These are phyloP conservation scores for Thinopyrum elongatum DNA, from an alignment of 176 grass and related monocot genomes.

Conservation along the genomic window DNA sequence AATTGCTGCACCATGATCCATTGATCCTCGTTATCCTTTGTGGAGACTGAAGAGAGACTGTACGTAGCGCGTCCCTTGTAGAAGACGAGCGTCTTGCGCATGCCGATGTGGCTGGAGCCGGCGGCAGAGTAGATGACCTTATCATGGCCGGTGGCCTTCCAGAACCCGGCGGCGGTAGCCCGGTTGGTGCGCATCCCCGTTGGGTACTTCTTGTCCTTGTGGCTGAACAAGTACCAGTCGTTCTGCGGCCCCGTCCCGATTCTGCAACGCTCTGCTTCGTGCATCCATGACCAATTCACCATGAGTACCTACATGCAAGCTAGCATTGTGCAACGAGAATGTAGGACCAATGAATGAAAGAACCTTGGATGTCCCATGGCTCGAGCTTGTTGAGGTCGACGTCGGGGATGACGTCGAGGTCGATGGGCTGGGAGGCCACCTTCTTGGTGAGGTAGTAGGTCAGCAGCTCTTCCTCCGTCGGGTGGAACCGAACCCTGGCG, in stretches of 20 bases:
- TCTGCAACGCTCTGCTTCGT: slow-evolving; percentile 54
- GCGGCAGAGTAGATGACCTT: slow-evolving; percentile 61
- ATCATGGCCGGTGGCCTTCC: slow-evolving; percentile 90
- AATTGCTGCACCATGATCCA: no score
- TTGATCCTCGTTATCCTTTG: no score
- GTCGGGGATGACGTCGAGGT: slow-evolving; percentile 86
- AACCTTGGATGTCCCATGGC: slow-evolving; percentile 53
- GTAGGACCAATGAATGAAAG: neutral
- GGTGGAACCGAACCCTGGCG: slow-evolving; percentile 86
- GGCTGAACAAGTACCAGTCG: slow-evolving; percentile 95
- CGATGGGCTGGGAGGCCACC: slow-evolving; percentile 66
- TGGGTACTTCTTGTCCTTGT: slow-evolving; percentile 96
- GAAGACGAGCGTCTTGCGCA: slow-evolving; percentile 99
- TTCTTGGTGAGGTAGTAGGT: slow-evolving; percentile 92
- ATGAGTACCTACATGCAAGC: neutral
- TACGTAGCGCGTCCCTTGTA: slow-evolving; percentile 86
- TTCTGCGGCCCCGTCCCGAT: slow-evolving; percentile 77
- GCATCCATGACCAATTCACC: neutral
- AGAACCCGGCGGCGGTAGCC: slow-evolving; percentile 73
- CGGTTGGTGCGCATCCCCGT: slow-evolving; percentile 87
- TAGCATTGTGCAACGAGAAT: neutral
- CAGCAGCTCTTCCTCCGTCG: slow-evolving; percentile 90
- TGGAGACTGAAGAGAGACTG: no score
- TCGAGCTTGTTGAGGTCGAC: slow-evolving; percentile 62
- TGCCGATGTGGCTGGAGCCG: slow-evolving; percentile 62